Conservation (phyloP, 768 basidiomycete genomes). For the Tulasnella sp. region DNA sequence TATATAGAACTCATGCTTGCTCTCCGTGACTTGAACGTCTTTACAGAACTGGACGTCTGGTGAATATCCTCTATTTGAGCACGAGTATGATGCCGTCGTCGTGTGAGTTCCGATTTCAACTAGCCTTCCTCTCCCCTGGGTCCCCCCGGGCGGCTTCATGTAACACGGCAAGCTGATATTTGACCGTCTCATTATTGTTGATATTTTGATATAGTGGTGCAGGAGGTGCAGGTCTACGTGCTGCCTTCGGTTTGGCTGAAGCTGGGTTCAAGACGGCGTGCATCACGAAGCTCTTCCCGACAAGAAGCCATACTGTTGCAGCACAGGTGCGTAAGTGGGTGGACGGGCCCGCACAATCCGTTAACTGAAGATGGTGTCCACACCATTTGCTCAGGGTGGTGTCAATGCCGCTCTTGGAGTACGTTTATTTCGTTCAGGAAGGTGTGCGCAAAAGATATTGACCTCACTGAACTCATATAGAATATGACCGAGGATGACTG, state of each 20-base stretch:
- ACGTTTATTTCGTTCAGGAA: neutral
- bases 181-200: neutral
- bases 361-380: neutral
- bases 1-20: no score
- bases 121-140: neutral
- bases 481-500: conserved; percentile 99
- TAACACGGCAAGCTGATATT: conserved; percentile 15
- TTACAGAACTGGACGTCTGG: conserved; percentile 38
- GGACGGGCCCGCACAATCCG: neutral
- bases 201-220: conserved; percentile 54
- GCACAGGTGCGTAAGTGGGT: conserved; percentile 56
- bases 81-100: conserved; percentile 97
- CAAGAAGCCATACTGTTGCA: conserved; percentile 95
- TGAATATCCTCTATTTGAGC: conserved; percentile 94
- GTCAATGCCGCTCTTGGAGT: conserved; percentile 96
- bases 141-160: no score
- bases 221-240: conserved; percentile 94
- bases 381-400: conserved; percentile 52
- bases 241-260: conserved; percentile 96
- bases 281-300: conserved; percentile 98
- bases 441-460: neutral
- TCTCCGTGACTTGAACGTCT: conserved; percentile 14
- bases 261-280: conserved; percentile 98
- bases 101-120: conserved; percentile 51
- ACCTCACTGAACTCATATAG: no score